Evolutionary conservation across 345 rosid genomes (phyloP).

Genomic region (Gossypioides kirkii): DNA sequence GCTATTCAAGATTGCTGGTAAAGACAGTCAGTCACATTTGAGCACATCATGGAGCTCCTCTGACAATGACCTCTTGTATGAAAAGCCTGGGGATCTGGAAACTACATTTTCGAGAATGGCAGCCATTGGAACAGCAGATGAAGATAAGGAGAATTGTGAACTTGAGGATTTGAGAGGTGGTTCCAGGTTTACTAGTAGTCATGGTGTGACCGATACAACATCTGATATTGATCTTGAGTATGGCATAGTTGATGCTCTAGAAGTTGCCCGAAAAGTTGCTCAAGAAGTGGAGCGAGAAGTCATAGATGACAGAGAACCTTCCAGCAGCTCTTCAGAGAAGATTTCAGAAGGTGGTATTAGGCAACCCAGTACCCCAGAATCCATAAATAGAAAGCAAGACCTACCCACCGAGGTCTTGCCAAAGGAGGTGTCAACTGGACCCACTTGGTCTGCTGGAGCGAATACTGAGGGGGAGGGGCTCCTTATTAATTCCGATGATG

Average conservation of each 20-base stretch:
- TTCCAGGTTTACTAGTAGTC: slow-evolving; percentile 30
- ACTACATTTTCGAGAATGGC: slow-evolving; percentile 30
- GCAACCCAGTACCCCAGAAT: slow-evolving; percentile 45
- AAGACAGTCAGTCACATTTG: slow-evolving; percentile 34
- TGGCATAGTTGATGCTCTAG: slow-evolving; percentile 85
- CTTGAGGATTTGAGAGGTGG: slow-evolving; percentile 35
- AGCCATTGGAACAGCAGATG: slow-evolving; percentile 29
- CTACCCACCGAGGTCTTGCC: slow-evolving; percentile 22
- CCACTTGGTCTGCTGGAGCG: slow-evolving; percentile 38
- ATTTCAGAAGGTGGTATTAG: slow-evolving; percentile 36
- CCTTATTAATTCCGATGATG: slow-evolving; percentile 29
- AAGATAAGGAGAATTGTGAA: slow-evolving; percentile 33
- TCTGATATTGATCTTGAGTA: slow-evolving; percentile 59
- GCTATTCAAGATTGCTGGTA: slow-evolving; percentile 16
- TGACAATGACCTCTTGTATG: slow-evolving; percentile 28
- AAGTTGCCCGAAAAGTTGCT: slow-evolving; percentile 88
- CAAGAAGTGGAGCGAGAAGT: slow-evolving; percentile 90
- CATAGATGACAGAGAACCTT: slow-evolving; percentile 52
- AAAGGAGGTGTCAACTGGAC: slow-evolving; percentile 40
- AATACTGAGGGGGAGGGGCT: slow-evolving; percentile 29
- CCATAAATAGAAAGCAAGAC: slow-evolving; percentile 31
- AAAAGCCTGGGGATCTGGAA: slow-evolving; percentile 28
- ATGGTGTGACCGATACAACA: slow-evolving; percentile 36
- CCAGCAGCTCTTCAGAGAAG: slow-evolving; percentile 60
- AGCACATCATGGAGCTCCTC: slow-evolving; percentile 34